Percentiles rank a stretch among this genome's conserved stretches.
These are phyloP conservation scores for Apiospora malaysiana DNA, from an alignment of 2,329 filamentous ascomycete genomes.

Conservation along the genomic window DNA sequence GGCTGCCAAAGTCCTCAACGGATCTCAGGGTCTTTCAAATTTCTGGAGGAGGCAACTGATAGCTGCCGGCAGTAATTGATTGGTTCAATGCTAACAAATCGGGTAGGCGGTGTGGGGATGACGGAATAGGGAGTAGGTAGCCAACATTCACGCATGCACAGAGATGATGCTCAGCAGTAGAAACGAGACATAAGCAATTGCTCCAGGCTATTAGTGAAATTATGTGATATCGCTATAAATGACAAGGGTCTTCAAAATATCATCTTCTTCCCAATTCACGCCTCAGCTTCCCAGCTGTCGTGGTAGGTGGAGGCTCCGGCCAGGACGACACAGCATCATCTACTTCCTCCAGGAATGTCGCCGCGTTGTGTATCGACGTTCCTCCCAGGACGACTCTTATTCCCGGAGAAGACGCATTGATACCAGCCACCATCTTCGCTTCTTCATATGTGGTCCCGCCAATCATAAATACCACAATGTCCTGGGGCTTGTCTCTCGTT, in stretches of 20 bases:
- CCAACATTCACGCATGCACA: background rate
- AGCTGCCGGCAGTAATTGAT: slow-evolving; percentile 13
- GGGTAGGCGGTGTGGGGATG: slow-evolving; percentile 3
- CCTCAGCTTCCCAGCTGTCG: slow-evolving; percentile 65
- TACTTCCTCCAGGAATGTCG: slow-evolving; percentile 88
- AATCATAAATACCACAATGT: slow-evolving; percentile 93
- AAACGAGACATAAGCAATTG: background rate
- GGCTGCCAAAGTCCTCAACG: background rate
- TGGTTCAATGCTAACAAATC: background rate
- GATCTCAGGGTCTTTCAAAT: background rate
- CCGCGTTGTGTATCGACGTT: slow-evolving; percentile 86
- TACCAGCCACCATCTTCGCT: slow-evolving; percentile 91
- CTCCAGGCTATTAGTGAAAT: background rate
- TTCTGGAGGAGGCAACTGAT: slow-evolving; percentile 14
- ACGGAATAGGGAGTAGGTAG: background rate
- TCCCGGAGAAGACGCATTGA: slow-evolving; percentile 90
- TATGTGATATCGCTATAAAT: slow-evolving; percentile 3
- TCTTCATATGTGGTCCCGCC: slow-evolving; percentile 96
- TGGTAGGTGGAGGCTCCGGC: slow-evolving; percentile 72
- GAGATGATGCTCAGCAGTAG: background rate
- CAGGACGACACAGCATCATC: slow-evolving; percentile 86
- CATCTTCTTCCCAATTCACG: slow-evolving; percentile 63
- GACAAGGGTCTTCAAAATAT: background rate
- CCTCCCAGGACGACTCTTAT: slow-evolving; percentile 88
- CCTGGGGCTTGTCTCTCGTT: slow-evolving; percentile 94